A percentile compares a stretch with the other conserved stretches of the same genome.
These are phyloP conservation scores for Mariannaea sp. DNA, from an alignment of 2,329 filamentous ascomycete species.

Conservation along the genomic window DNA sequence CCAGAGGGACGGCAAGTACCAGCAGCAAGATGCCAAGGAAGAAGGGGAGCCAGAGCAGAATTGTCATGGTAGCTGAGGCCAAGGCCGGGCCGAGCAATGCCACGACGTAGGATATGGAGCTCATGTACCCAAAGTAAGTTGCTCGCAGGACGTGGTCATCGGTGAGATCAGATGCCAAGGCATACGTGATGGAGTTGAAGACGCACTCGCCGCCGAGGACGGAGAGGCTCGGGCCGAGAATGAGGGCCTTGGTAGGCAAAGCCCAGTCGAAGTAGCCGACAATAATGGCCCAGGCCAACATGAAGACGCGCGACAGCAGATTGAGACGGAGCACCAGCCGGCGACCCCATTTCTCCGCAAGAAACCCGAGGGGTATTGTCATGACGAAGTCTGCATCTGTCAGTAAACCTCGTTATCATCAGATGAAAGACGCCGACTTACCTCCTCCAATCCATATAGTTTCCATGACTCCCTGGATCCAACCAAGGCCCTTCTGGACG, in stretches of 20 bases:
- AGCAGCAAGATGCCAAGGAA: constrained; percentile 28
- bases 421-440: constrained; percentile 25
- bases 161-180: constrained; percentile 50
- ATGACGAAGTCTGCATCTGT: constrained; percentile 49
- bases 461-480: constrained; percentile 57
- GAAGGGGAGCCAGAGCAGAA: constrained; percentile 51
- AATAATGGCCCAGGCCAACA: constrained; percentile 34
- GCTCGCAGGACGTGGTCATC: constrained; percentile 52
- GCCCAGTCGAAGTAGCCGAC: constrained; percentile 27
- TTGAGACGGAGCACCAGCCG: constrained; percentile 50
- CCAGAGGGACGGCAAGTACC: constrained; percentile 19
- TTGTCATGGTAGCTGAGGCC: constrained; percentile 52
- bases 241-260: constrained; percentile 40
- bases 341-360: constrained; percentile 51
- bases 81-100: constrained; percentile 52
- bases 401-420: neutral
- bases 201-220: constrained; percentile 56
- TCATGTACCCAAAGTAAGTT: constrained; percentile 57
- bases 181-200: constrained; percentile 55
- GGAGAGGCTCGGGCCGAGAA: constrained; percentile 49
- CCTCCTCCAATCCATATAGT: constrained; percentile 55
- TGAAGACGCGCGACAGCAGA: constrained; percentile 42
- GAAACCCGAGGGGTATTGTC: constrained; percentile 54
- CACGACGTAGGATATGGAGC: constrained; percentile 53
- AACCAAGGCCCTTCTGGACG: constrained; percentile 56